These are phyloP conservation scores for Fusarium torreyae DNA, from an alignment of 2,329 filamentous ascomycete species.

Conservation along the genomic window DNA sequence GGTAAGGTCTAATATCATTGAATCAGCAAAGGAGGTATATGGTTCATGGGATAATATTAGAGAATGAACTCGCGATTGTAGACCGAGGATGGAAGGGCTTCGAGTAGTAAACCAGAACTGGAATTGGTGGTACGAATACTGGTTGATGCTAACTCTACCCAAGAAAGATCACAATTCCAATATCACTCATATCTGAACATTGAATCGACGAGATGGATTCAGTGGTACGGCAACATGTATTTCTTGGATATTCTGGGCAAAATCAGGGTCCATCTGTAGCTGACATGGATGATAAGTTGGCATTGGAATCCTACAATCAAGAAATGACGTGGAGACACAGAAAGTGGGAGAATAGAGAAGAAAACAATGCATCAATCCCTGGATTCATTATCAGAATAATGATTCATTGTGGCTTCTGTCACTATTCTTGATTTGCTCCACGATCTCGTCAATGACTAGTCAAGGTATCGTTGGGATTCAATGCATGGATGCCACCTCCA, in stretches of 20 bases:
- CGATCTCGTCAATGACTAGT: not conserved
- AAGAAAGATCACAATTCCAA: conserved; percentile 1
- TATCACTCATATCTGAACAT: not conserved
- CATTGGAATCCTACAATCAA: not conserved
- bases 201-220: not conserved
- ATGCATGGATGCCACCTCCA: conserved; percentile 7
- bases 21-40: not conserved
- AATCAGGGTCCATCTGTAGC: conserved; percentile 4
- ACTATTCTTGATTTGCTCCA: not conserved
- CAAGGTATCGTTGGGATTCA: not conserved
- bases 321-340: conserved; percentile 19
- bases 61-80: not conserved
- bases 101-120: not conserved
- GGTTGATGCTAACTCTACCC: not conserved
- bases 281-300: conserved; percentile 7
- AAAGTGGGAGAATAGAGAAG: not conserved
- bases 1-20: not conserved
- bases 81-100: not conserved
- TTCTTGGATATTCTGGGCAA: conserved; percentile 12
- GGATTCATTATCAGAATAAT: not conserved
- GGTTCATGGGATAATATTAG: not conserved
- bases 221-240: not conserved
- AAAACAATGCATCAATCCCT: not conserved
- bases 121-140: not conserved
- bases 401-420: conserved; percentile 27